These are phyloP conservation scores for Prunus yedoensis DNA, from an alignment of 331 rosid species.

Conservation along the genomic window DNA sequence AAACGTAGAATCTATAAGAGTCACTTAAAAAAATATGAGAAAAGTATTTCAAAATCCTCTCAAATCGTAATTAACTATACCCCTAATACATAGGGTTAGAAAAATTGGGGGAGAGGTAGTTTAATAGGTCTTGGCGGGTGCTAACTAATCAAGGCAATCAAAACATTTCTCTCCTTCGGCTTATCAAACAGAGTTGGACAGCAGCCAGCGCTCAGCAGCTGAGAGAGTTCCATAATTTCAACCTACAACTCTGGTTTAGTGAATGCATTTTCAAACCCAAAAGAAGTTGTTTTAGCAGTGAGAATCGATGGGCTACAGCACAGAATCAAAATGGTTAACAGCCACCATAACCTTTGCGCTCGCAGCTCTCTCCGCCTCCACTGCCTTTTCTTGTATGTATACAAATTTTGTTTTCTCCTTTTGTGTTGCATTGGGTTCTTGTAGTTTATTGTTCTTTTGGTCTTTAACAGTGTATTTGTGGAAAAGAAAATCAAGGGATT, in stretches of 20 bases:
- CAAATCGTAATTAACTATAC: too few species aligned
- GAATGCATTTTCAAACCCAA: neutral
- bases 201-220: neutral
- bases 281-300: neutral
- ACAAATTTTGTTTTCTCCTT: neutral
- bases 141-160: neutral
- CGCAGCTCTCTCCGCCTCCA: conserved; percentile 58
- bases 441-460: neutral
- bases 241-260: neutral
- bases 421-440: neutral
- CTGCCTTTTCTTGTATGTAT: conserved; percentile 42
- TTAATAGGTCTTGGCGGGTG: neutral
- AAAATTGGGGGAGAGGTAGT: too few species aligned
- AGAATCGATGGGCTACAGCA: conserved; percentile 9
- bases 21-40: too few species aligned
- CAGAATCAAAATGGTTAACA: conserved; percentile 20
- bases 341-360: conserved; percentile 40
- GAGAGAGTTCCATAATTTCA: neutral
- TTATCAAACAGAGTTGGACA: neutral
- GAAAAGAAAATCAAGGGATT: conserved; percentile 46
- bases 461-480: conserved; percentile 40
- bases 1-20: too few species aligned
- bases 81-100: too few species aligned
- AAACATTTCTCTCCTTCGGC: neutral
- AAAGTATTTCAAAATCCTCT: too few species aligned